Percentiles rank a stretch among this genome's conserved stretches.
Conservation (phyloP, 2,329 filamentous ascomycete species). For the Byssothecium circinans region DNA sequence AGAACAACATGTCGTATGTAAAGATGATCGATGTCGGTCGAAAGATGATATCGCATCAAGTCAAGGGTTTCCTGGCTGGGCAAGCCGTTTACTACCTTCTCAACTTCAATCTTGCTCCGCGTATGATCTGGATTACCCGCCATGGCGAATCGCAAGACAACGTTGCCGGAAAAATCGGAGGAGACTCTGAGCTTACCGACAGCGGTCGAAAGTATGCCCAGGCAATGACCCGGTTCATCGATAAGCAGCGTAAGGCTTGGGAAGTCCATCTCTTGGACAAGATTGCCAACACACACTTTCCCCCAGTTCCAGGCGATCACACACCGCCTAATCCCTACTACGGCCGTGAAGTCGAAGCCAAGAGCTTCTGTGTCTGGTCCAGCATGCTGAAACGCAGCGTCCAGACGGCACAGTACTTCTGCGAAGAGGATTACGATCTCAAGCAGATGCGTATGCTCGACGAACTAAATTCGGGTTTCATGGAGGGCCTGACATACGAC, state of each 20-base stretch:
- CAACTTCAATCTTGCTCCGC: slow-evolving; percentile 92
- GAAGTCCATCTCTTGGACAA: slow-evolving; percentile 79
- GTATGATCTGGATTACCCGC: slow-evolving; percentile 97
- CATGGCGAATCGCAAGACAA: slow-evolving; percentile 94
- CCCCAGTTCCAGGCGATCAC: slow-evolving; percentile 86
- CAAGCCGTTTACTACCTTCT: slow-evolving; percentile 93
- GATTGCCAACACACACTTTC: slow-evolving; percentile 75
- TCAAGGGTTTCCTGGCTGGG: slow-evolving; percentile 87
- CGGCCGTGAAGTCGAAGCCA: slow-evolving; percentile 56
- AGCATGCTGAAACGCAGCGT: slow-evolving; percentile 92
- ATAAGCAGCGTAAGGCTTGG: slow-evolving; percentile 78
- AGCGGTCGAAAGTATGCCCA: slow-evolving; percentile 78
- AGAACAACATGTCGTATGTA: slow-evolving; percentile 89
- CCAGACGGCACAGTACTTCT: slow-evolving; percentile 85
- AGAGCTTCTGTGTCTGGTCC: slow-evolving; percentile 98
- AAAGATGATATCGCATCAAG: slow-evolving; percentile 87
- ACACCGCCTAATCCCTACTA: slow-evolving; percentile 94
- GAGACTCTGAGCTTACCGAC: slow-evolving; percentile 80
- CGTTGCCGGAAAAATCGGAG: slow-evolving; percentile 82
- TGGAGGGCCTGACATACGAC: slow-evolving; percentile 93
- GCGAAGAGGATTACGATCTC: slow-evolving; percentile 89
- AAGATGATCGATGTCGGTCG: slow-evolving; percentile 97
- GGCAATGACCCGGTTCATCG: slow-evolving; percentile 82
- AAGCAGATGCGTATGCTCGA: slow-evolving; percentile 99
- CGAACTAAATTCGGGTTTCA: slow-evolving; percentile 88